Evolutionary conservation across 129 eudicot species (phyloP).

Genomic region (Flaveria ramosissima): DNA sequence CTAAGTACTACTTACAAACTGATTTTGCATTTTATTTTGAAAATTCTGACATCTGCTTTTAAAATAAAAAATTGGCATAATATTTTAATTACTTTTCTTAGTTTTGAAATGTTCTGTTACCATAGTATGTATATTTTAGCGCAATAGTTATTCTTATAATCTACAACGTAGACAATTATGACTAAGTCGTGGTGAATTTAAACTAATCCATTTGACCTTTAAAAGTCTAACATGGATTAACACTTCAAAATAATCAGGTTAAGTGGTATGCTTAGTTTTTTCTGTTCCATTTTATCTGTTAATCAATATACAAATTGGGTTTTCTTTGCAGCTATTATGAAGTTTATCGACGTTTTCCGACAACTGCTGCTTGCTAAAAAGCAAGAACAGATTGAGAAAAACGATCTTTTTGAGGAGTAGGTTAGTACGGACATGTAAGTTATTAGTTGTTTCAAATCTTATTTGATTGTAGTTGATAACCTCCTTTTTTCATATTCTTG

Average conservation of each 20-base stretch:
- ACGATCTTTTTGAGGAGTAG: conserved; percentile 21
- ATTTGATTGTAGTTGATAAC: neutral
- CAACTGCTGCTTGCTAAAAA: conserved; percentile 22
- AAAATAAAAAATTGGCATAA: neutral
- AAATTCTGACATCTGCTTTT: neutral
- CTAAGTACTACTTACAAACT: conserved; percentile 1
- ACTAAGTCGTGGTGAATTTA: neutral
- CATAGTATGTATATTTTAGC: neutral
- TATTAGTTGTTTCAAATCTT: neutral
- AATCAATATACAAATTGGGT: neutral
- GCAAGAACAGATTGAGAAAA: conserved; percentile 4
- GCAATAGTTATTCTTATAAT: neutral
- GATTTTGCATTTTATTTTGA: neutral
- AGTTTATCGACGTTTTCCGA: conserved; percentile 1
- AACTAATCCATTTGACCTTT: conserved; percentile 7
- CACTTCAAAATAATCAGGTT: neutral
- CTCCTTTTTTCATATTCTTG: neutral
- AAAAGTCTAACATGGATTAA: neutral
- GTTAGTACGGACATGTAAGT: neutral
- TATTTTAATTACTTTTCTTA: neutral
- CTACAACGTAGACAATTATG: neutral
- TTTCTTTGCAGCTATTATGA: conserved; percentile 22
- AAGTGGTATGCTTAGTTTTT: neutral
- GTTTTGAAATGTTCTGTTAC: neutral
- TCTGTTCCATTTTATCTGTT: neutral